Base-by-base conservation (phyloP, 2,329 filamentous ascomycete species). In the Neofusicoccum cordaticola region DNA sequence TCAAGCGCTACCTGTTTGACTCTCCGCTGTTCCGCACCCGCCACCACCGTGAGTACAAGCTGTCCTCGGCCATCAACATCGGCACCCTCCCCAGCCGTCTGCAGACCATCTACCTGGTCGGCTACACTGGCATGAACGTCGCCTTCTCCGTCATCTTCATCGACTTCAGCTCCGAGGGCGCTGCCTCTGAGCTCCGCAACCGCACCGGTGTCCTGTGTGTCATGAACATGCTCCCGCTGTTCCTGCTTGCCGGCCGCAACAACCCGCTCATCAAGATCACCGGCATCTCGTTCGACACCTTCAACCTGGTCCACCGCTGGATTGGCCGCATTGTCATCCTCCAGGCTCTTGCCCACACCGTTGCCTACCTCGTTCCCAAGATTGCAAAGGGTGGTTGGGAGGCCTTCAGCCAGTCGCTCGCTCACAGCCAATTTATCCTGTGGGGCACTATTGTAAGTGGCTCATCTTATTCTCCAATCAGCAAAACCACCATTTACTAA, bases 271-370 rank as follows among this genome's bases (percentile, higher is more conserved):
- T 93, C 73, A 82, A 82, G 66, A 80, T 90, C 68, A 82, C 91
- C 62, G 87, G 87, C 67, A 87, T 93, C 68, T 91, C 89, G 3
- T 94, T 93, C 75, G 90, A 94, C 75, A 92, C 89, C 0, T 93
- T 91, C 82, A 94, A 93, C 79, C 78, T 94, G 67, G 82, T 93
- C 65, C 90, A 94, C 77, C 86, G 91, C 67, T 93, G 90, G 90
- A 85, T 92, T 67, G 90, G 90, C 70, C 87, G 90, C 44, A 91
- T 93, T 66, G 89, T 90, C 31, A 83, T 90, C 17, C 78, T 91
- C 13, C 89, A 94, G 74, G 83, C 87, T 9, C 69, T 93, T 45
- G 80, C 84, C 35, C 90, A 93, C 77, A 86, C 85, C 1, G 72
- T 86, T 44, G 84, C 88, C 60, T 91, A 82, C 77, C 82, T 86